Evolutionary conservation across 352 stramenopile genomes (phyloP).

Genomic region (Globisporangium heterothallicum): DNA sequence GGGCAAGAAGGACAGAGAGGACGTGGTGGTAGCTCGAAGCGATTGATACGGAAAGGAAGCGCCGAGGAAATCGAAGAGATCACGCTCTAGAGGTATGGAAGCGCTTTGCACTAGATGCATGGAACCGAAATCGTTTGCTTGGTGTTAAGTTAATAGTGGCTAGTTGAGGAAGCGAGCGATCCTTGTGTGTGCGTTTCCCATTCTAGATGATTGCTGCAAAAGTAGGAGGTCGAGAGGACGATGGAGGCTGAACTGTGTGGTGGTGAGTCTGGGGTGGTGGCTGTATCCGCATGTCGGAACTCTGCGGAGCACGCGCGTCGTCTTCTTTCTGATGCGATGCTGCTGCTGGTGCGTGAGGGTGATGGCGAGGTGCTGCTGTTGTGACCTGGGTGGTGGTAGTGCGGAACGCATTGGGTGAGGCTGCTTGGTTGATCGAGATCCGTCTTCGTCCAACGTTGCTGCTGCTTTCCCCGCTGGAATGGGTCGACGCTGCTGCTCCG

Average conservation of each 20-base stretch:
- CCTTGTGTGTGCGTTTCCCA: neutral
- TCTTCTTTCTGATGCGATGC: conserved; percentile 22
- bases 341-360: conserved; percentile 1
- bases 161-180: neutral
- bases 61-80: conserved; percentile 46
- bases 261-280: too few species aligned
- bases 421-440: neutral
- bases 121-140: too few species aligned
- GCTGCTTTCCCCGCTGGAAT: conserved; percentile 2
- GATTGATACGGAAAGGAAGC: conserved; percentile 13
- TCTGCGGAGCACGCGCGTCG: conserved; percentile 10
- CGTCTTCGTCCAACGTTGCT: neutral
- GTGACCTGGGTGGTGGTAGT: neutral
- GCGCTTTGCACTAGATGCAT: too few species aligned
- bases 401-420: too few species aligned
- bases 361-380: neutral
- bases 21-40: conserved; percentile 21
- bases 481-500: too few species aligned
- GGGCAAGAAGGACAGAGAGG: neutral
- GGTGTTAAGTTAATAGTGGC: too few species aligned
- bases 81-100: conserved; percentile 21
- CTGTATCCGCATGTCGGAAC: conserved; percentile 15
- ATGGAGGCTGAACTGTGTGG: neutral
- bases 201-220: conserved; percentile 16
- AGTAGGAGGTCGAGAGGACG: neutral